phyloP scores from a whole-genome alignment of 805 yeast genomes.

The Zygosaccharomyces siamensis region DNA sequence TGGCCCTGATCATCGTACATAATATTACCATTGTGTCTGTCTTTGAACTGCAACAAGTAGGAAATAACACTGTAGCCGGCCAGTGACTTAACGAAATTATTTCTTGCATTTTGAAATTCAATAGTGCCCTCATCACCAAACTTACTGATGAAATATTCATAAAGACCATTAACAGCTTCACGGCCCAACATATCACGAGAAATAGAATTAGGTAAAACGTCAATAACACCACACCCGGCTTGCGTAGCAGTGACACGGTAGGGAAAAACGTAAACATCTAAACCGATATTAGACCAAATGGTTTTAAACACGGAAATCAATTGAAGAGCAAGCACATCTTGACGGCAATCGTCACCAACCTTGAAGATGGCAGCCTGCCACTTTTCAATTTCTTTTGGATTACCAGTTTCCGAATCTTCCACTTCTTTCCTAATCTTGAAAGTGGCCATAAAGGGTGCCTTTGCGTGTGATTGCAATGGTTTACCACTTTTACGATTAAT shows the following conservation, averaged over 20 bases:
- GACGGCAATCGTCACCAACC: slow-evolving; percentile 98
- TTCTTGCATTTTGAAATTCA: slow-evolving; percentile 86
- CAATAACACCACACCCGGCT: slow-evolving; percentile 99
- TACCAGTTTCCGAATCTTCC: slow-evolving; percentile 38
- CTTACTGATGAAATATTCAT: slow-evolving; percentile 85
- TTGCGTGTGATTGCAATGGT: slow-evolving; percentile 96
- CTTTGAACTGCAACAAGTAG: slow-evolving; percentile 87
- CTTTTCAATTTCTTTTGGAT: slow-evolving; percentile 47
- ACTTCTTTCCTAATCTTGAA: slow-evolving; percentile 71
- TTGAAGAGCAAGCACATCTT: slow-evolving; percentile 91
- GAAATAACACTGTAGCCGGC: slow-evolving; percentile 94
- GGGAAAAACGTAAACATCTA: slow-evolving; percentile 89
- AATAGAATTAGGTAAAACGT: slow-evolving; percentile 90
- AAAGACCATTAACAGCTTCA: slow-evolving; percentile 95
- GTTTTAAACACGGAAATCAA: slow-evolving; percentile 86
- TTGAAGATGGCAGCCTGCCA: slow-evolving; percentile 97
- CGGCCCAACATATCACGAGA: slow-evolving; percentile 98
- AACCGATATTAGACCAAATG: slow-evolving; percentile 82
- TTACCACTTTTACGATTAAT: slow-evolving; percentile 88
- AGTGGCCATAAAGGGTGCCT: slow-evolving; percentile 97
- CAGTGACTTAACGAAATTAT: slow-evolving; percentile 85
- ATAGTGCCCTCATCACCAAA: slow-evolving; percentile 92
- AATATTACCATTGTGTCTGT: slow-evolving; percentile 96
- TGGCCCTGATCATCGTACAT: slow-evolving; percentile 96
- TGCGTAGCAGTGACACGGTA: slow-evolving; percentile 96